These are phyloP conservation scores for Ceratocystis destructans DNA, from an alignment of 2,329 filamentous ascomycete species.

Conservation along the genomic window DNA sequence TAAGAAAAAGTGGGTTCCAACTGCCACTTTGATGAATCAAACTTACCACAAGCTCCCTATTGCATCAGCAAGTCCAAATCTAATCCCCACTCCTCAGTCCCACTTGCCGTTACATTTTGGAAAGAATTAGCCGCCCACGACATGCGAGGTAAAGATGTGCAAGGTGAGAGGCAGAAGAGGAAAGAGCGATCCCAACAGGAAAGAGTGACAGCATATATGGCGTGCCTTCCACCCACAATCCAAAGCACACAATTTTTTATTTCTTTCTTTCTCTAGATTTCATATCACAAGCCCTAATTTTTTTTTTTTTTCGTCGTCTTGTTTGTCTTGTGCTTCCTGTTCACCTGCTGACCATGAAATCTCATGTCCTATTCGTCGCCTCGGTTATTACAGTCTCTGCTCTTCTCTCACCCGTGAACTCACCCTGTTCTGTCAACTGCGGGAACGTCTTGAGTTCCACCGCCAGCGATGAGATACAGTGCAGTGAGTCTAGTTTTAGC, in stretches of 20 bases:
- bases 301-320: neutral
- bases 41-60: no score
- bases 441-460: slow-evolving; percentile 40
- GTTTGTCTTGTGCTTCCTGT: neutral
- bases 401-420: slow-evolving; percentile 34
- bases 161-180: neutral
- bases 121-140: neutral
- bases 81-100: neutral
- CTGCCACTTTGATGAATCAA: no score
- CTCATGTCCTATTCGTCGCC: neutral
- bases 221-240: neutral
- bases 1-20: neutral
- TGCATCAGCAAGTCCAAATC: no score
- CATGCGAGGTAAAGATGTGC: neutral
- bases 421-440: slow-evolving; percentile 38
- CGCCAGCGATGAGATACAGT: slow-evolving; percentile 35
- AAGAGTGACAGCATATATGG: slow-evolving; percentile 6
- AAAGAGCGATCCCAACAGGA: neutral
- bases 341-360: neutral
- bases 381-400: slow-evolving; percentile 17
- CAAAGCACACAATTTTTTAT: neutral
- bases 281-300: neutral
- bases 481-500: slow-evolving; percentile 30
- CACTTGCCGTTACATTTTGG: slow-evolving; percentile 3
- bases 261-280: neutral